Base-by-base conservation (phyloP, 1,284 basidiomycete species). In the Ganoderma sp. region DNA sequence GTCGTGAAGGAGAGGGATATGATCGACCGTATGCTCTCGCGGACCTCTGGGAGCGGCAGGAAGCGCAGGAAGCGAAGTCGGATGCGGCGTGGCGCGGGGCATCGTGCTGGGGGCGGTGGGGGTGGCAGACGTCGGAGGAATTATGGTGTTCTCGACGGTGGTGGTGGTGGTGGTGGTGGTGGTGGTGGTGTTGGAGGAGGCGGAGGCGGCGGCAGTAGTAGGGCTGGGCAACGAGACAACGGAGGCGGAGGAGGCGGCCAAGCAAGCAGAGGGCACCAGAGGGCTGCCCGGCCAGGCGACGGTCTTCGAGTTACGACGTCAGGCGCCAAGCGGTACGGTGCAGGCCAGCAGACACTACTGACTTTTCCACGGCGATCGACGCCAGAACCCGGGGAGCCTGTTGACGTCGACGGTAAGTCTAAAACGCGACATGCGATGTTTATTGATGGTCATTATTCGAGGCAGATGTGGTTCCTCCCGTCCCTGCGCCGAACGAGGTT, bases 11-110 rank as follows among this genome's bases (percentile, higher is more conserved):
- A 76, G 61, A 69, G 70, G 32, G 74, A 78, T 52, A 37, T 73
- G 7, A 75, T 78, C 32, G 77, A 78, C 61, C 69, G 74, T 0
- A 78, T 78, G 77, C 63, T 78, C 32, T 71, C 76, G 12, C 71
- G 77, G 37, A 76, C 75, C 22, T 42, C 69, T 8, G 54, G 25
- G 15, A 62, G 42, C 25, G 62, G 63, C 6, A 50, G 52, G 48
- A 73, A 15, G 45, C 50, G 52, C 22, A 60, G 28, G 41, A 39
- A 62, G 54, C 57, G 61, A n/a, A 66, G n/a, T 43, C 10, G 62
- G 12, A 8, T n/a, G 25, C 42, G 54, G 37, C 43, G 42, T 57
- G n/a, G 66, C 48, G 60, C 52, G 12, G 67, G 65, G 41, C 56
- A 45, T 52, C 63, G 57, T 15, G 54, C 50, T 6, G 63, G 61